Percentiles rank a stretch among this genome's conserved stretches.
Conservation (phyloP, 306 rosid species). For the Gastrolobium villosum region DNA sequence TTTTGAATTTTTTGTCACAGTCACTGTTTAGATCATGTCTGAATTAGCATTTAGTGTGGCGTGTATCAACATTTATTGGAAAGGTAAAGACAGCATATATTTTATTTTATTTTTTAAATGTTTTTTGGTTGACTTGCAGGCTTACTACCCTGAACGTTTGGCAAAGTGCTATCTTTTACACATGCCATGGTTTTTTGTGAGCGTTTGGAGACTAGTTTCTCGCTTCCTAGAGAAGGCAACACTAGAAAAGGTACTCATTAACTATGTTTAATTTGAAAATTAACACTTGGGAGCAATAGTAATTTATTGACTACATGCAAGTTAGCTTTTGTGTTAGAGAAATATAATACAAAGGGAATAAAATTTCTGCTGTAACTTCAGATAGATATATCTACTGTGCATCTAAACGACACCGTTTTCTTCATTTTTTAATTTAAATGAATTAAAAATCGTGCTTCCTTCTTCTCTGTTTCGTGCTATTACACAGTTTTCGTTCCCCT, state of each 20-base stretch:
- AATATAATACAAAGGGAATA: too few relatives aligned
- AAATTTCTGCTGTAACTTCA: too few relatives aligned
- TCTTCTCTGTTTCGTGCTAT: too few relatives aligned
- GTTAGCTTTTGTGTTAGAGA: too few relatives aligned
- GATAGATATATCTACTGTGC: too few relatives aligned
- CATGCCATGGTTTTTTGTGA: constrained; percentile 92
- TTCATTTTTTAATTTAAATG: too few relatives aligned
- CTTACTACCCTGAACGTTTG: constrained; percentile 94
- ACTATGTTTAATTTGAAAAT: constrained; percentile 16
- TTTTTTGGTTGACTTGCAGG: constrained; percentile 58
- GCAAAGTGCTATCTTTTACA: constrained; percentile 71
- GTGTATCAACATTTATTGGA: neutral
- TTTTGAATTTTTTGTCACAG: neutral
- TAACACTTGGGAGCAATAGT: neutral
- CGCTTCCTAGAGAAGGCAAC: constrained; percentile 89
- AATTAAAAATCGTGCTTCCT: too few relatives aligned
- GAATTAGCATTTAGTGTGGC: constrained; percentile 4
- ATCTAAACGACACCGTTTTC: too few relatives aligned
- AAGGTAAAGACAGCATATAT: neutral
- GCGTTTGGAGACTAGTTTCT: constrained; percentile 90
- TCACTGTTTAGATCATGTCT: neutral
- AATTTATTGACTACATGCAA: constrained; percentile 16
- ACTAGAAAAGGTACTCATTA: constrained; percentile 68
- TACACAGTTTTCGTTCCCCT: too few relatives aligned
- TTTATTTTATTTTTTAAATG: neutral